Conservation (phyloP, 169 alveolate genomes). For the Plasmodium falciparum region DNA sequence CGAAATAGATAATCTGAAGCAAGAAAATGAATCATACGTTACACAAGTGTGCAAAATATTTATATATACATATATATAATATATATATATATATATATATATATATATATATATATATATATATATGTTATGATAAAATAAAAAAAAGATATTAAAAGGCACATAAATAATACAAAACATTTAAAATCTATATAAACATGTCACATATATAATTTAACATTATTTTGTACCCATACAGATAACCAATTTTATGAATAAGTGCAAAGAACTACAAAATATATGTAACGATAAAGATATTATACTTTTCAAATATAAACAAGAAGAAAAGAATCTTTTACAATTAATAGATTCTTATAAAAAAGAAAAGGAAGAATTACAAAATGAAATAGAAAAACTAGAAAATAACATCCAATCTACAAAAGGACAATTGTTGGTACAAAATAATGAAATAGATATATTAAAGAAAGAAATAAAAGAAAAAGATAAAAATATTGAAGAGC, state of each 20-base stretch:
- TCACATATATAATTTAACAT: not conserved
- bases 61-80: not conserved
- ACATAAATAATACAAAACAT: not conserved
- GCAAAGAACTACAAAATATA: slow-evolving; percentile 57
- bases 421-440: not conserved
- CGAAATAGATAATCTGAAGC: slow-evolving; percentile 34
- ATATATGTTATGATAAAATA: no score
- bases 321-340: slow-evolving; percentile 19
- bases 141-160: not conserved
- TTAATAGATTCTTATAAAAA: slow-evolving; percentile 16
- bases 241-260: slow-evolving; percentile 36
- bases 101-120: not conserved
- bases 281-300: slow-evolving; percentile 17
- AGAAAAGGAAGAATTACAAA: slow-evolving; percentile 35
- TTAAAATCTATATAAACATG: no score
- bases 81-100: not conserved
- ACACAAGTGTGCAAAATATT: slow-evolving; percentile 30
- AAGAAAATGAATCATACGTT: slow-evolving; percentile 49
- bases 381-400: slow-evolving; percentile 7
- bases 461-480: slow-evolving; percentile 27
- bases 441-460: slow-evolving; percentile 5
- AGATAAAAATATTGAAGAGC: slow-evolving; percentile 12
- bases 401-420: slow-evolving; percentile 13
- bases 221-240: slow-evolving; percentile 3
- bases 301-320: slow-evolving; percentile 10